Conservation (phyloP, 1,284 basidiomycete genomes). For the Salmacisia buchloeana region DNA sequence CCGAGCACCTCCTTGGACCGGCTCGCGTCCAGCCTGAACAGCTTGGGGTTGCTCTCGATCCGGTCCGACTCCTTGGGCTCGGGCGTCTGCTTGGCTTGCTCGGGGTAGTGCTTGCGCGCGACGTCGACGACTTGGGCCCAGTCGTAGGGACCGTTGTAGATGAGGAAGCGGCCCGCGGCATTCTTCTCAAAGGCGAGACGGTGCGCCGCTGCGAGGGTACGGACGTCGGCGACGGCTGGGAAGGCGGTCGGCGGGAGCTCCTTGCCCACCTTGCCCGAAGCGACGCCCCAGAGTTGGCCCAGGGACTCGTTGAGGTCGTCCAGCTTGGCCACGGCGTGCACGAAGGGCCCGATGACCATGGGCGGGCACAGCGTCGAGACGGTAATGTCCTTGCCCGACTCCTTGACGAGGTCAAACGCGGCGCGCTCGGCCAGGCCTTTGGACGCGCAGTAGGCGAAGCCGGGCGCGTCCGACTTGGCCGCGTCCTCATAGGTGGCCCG, state of each 20-base stretch:
- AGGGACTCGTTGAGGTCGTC: neutral
- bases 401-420: slow-evolving; percentile 14
- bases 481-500: slow-evolving; percentile 10
- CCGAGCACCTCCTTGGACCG: slow-evolving; percentile 56
- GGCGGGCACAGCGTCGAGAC: slow-evolving; percentile 34
- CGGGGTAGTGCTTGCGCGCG: slow-evolving; percentile 25
- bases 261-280: neutral
- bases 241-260: neutral
- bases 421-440: slow-evolving; percentile 7
- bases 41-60: slow-evolving; percentile 22
- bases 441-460: slow-evolving; percentile 10
- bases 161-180: slow-evolving; percentile 58
- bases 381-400: slow-evolving; percentile 26
- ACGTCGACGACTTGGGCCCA: slow-evolving; percentile 33
- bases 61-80: slow-evolving; percentile 33
- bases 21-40: slow-evolving; percentile 37
- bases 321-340: neutral
- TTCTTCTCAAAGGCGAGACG: slow-evolving; percentile 59
- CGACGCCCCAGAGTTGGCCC: neutral
- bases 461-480: neutral
- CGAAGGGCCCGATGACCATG: slow-evolving; percentile 22
- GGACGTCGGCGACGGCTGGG: neutral
- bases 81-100: slow-evolving; percentile 29
- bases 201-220: slow-evolving; percentile 50
- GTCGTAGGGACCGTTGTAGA: slow-evolving; percentile 29